Conservation (phyloP, 208 protist species). For the Trypanosoma melophagium region DNA sequence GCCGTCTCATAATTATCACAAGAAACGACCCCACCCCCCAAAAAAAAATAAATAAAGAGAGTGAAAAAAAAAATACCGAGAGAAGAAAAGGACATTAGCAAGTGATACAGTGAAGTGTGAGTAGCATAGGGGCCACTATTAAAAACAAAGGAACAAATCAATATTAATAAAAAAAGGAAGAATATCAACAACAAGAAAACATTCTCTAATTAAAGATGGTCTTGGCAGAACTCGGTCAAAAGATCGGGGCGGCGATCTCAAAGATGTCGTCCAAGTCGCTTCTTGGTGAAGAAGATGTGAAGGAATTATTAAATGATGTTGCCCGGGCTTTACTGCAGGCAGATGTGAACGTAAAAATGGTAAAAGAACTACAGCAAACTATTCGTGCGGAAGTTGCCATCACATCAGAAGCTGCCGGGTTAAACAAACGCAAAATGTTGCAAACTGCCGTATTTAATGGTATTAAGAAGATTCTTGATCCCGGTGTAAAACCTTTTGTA, state of each 20-base stretch:
- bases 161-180: neutral
- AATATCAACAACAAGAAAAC: neutral
- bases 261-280: conserved; percentile 90
- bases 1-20: no score
- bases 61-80: neutral
- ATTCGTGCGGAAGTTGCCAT: conserved; percentile 93
- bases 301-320: conserved; percentile 96
- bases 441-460: conserved; percentile 96
- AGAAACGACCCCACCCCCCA: neutral
- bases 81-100: neutral
- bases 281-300: conserved; percentile 94
- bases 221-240: conserved; percentile 91
- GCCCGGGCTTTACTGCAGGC: conserved; percentile 93
- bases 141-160: conserved; percentile 10
- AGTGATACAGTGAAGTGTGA: no score
- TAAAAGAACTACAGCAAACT: conserved; percentile 92
- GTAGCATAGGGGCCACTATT: neutral
- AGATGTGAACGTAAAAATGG: conserved; percentile 96
- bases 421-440: conserved; percentile 97
- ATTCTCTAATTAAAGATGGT: conserved; percentile 72
- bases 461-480: conserved; percentile 96
- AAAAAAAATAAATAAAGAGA: conserved; percentile 19
- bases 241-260: conserved; percentile 92
- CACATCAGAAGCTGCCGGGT: conserved; percentile 90
- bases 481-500: conserved; percentile 94